Evolutionary conservation across 345 rosid species (phyloP).

Genomic region (Populus deltoides): DNA sequence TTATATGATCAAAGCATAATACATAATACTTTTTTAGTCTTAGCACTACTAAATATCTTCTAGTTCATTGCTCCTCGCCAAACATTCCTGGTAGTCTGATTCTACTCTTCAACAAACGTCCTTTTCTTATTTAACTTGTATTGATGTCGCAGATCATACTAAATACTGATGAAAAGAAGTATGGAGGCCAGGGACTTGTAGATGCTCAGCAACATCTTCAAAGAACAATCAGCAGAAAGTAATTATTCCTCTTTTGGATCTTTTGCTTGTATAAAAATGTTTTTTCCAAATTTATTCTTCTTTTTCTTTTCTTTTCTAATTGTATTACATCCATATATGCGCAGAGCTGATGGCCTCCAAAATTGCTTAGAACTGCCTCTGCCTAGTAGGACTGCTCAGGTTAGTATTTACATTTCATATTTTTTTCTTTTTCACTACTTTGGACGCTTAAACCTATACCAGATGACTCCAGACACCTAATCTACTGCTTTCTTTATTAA

Average conservation of each 20-base stretch:
- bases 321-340: slow-evolving; percentile 12
- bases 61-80: background rate
- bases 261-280: background rate
- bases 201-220: slow-evolving; percentile 56
- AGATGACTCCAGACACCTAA: background rate
- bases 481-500: no score
- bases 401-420: slow-evolving; percentile 28
- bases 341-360: slow-evolving; percentile 73
- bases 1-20: no score
- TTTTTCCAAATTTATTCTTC: slow-evolving; percentile 11
- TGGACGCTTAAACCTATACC: background rate
- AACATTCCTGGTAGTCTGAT: background rate
- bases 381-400: slow-evolving; percentile 94
- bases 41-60: background rate
- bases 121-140: background rate
- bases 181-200: slow-evolving; percentile 72
- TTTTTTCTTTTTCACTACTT: background rate
- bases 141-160: slow-evolving; percentile 52
- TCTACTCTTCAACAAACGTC: background rate
- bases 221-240: slow-evolving; percentile 72
- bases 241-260: background rate
- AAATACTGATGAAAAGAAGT: slow-evolving; percentile 74
- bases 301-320: background rate
- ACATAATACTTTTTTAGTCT: no score
- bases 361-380: slow-evolving; percentile 74